Base-by-base conservation (phyloP, 163 green algal species). In the Scenedesmus sp. region DNA sequence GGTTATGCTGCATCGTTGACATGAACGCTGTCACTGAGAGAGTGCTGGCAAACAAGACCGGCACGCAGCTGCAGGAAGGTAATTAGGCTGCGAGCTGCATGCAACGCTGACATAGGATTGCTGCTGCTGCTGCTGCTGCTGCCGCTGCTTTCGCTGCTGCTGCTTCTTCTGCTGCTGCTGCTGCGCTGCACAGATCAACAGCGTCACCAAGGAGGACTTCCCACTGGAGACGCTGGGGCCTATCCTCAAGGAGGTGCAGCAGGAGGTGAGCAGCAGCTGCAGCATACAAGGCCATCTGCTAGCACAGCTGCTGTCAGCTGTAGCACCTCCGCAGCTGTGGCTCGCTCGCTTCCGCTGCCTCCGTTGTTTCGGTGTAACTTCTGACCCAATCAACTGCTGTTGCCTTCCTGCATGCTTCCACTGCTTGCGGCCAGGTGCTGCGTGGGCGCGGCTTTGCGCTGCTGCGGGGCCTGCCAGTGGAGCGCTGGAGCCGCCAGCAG, bases 391-490 rank as follows among this genome's bases (percentile, higher is more conserved):
- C 34, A 46, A 46, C 34, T 46, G 34, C 34, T 46, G 34, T 46
- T 46, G 34, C 34, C 34, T 64, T 64, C 7, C 59, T 23, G 62
- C 62, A 23, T 70, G 62, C 62, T 70, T n/a, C 20, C 20, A 18
- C 16, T 76, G 66, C 26, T 16, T 76, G 66, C 66, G 26, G 66
- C 26, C 66, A 76, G 66, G 94, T 95, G n/a, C 83, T 93, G n/a
- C 26, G 90, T 34, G 95, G 95, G 20, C 89, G 93, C 9, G 95
- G 95, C 54, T 97, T 96, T 92, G 85, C 93, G 55, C 91, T 97
- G 26, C 64, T 97, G 16, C 81, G 62, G 0, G 92, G 92, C 57
- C 77, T 94, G 79, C 92, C 92, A 23, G 92, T 94, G 70, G 84
- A 91, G 82, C 34, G 83, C 7, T 93, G 77, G 67, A 91, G 54